Evolutionary conservation across 2,329 filamentous ascomycete genomes (phyloP).

Genomic region (Colletotrichum sidae): DNA sequence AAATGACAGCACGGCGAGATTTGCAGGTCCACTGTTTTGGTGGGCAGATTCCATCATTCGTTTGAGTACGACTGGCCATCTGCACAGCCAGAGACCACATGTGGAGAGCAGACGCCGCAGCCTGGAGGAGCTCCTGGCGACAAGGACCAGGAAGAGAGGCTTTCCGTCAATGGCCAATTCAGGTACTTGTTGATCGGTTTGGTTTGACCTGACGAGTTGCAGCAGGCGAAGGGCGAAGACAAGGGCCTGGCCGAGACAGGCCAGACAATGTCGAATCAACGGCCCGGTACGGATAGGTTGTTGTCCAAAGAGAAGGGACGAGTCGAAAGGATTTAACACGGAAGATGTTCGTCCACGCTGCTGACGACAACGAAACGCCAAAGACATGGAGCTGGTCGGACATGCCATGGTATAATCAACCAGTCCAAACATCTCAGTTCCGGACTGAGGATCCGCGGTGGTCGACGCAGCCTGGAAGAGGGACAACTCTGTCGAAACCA

Average conservation of each 20-base stretch:
- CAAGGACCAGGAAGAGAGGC: constrained; percentile 34
- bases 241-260: constrained; percentile 14
- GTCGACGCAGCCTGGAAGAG: too few species aligned
- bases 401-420: too few species aligned
- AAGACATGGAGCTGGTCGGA: too few species aligned
- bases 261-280: constrained; percentile 27
- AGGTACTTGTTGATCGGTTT: neutral
- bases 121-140: constrained; percentile 31
- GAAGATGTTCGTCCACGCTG: too few species aligned
- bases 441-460: too few species aligned
- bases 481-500: too few species aligned
- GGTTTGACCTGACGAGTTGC: constrained; percentile 27
- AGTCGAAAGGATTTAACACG: neutral
- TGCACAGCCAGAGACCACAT: constrained; percentile 35
- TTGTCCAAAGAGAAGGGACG: constrained; percentile 2
- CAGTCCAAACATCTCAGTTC: too few species aligned
- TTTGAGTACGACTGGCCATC: constrained; percentile 35
- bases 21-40: constrained; percentile 35
- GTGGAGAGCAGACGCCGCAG: constrained; percentile 26
- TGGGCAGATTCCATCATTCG: constrained; percentile 38
- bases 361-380: too few species aligned
- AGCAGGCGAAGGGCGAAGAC: constrained; percentile 10
- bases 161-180: constrained; percentile 18
- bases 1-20: constrained; percentile 37
- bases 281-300: constrained; percentile 6